Conservation (phyloP, 106 monocot species). For the Xerophyta viscosa region DNA sequence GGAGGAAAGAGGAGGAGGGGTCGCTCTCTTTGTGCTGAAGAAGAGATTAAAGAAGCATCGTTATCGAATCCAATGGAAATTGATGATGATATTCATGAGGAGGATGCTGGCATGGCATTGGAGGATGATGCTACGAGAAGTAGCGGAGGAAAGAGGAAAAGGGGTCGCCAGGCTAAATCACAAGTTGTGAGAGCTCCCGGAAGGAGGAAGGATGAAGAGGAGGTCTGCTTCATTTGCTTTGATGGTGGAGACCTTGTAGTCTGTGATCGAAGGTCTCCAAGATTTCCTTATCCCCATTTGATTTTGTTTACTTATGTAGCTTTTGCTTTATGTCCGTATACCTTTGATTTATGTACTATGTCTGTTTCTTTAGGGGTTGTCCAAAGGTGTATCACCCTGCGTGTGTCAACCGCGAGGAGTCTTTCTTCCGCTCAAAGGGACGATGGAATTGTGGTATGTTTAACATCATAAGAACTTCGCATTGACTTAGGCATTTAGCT, state of each 20-base stretch:
- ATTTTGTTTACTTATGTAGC: neutral
- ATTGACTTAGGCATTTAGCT: too few species aligned
- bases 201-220: slow-evolving; percentile 49
- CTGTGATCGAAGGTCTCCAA: slow-evolving; percentile 69
- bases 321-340: neutral
- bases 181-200: slow-evolving; percentile 9
- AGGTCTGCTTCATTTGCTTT: slow-evolving; percentile 95
- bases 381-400: slow-evolving; percentile 65
- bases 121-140: neutral
- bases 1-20: too few species aligned
- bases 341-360: slow-evolving; percentile 4
- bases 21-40: neutral
- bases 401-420: slow-evolving; percentile 68
- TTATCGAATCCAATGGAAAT: too few species aligned
- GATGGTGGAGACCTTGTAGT: slow-evolving; percentile 85
- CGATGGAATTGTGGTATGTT: slow-evolving; percentile 64
- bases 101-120: neutral
- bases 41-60: neutral
- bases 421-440: slow-evolving; percentile 42
- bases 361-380: slow-evolving; percentile 38
- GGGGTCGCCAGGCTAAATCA: slow-evolving; percentile 64
- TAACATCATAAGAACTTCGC: too few species aligned
- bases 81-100: neutral
- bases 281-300: neutral
- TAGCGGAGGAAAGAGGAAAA: slow-evolving; percentile 43